Base-by-base conservation (phyloP, 2,329 filamentous ascomycete species). In the Colletotrichum caudatum region DNA sequence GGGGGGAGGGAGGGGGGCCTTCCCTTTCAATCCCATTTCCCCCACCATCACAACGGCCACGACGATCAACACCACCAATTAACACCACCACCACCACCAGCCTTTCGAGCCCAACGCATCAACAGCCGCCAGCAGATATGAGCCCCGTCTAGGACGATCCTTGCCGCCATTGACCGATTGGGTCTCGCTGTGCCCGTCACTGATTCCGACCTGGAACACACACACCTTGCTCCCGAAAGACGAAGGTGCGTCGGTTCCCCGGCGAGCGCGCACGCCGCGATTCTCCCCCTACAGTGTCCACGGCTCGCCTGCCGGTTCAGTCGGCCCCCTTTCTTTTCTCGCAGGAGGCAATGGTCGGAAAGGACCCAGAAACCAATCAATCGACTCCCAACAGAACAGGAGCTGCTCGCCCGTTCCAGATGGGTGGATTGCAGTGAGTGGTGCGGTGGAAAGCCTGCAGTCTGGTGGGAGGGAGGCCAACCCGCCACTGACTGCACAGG, bases 91-190 rank as follows among this genome's bases (percentile, higher is more conserved):
- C 18, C 14, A 33, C 16, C 18, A 12, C 12, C 41, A 23, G n/a
- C n/a, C n/a, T 29, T 35, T 12, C 50, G 63, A 41, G 23, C 12
- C 20, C 65, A 54, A 41, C 23, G 26, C 39, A 29, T 39, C 63
- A 60, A 44, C 39, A 66, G 29, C 54, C 62, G 63, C 63, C 64
- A 44, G 26, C 20, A 46, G 37, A 37, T 14, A 44, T 35, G 46
- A 41, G 51, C 58, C 37, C 26, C 29, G 58, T 51, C 50, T 11
- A 9, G 53, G 64, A 63, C n/a, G 16, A 5, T 18, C 41, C 50
- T 63, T 37, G 58, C 64, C 68, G 57, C 44, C 51, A 58, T 63
- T 44, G 37, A 71, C 53, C 64, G 64, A 71, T 68, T 68, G 51
- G 64, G 26, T 26, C 63, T 51, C 56, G 62, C 33, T 51, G 48